Percentiles rank a stretch among this genome's conserved stretches.
phyloP scores from a whole-genome alignment of 805 yeast species.

The Metschnikowia anglica region DNA sequence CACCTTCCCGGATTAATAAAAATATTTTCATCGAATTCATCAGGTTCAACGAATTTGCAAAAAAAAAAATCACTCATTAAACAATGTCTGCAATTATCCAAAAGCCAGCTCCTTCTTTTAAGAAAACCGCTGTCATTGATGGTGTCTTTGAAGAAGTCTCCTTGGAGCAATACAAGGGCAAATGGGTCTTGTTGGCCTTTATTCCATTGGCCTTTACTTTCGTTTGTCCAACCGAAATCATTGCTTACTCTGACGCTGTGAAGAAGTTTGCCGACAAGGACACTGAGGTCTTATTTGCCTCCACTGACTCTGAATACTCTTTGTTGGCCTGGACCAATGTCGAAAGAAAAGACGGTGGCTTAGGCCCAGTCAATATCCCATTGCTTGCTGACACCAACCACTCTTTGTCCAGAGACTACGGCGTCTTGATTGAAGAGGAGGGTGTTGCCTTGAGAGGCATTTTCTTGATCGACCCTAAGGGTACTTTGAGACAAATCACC shows the following conservation, averaged over 20 bases:
- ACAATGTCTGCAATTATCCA: conserved; percentile 87
- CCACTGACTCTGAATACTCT: conserved; percentile 98
- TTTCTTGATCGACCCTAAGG: conserved; percentile 96
- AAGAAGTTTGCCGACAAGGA: conserved; percentile 84
- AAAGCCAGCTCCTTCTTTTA: conserved; percentile 95
- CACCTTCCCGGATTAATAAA: conserved; percentile 3
- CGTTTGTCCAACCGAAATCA: conserved; percentile 98
- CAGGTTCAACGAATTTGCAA: not conserved
- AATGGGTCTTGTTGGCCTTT: conserved; percentile 96
- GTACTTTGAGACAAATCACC: conserved; percentile 92
- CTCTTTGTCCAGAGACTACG: conserved; percentile 91
- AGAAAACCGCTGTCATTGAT: conserved; percentile 95
- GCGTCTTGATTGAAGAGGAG: conserved; percentile 93
- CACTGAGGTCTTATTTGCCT: conserved; percentile 89
- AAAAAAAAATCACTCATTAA: not conserved
- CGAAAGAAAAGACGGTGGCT: conserved; percentile 96
- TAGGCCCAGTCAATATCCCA: conserved; percentile 93
- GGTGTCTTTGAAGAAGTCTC: conserved; percentile 95
- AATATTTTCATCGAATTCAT: too few relatives aligned
- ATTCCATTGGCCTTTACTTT: conserved; percentile 99
- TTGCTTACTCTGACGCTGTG: conserved; percentile 96
- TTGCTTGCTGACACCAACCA: conserved; percentile 96
- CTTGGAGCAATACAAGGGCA: conserved; percentile 93
- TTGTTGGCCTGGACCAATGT: conserved; percentile 98
- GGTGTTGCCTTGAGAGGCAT: conserved; percentile 98